These are phyloP conservation scores for Histomonas meleagridis DNA, from an alignment of 208 protist genomes.

Conservation along the genomic window DNA sequence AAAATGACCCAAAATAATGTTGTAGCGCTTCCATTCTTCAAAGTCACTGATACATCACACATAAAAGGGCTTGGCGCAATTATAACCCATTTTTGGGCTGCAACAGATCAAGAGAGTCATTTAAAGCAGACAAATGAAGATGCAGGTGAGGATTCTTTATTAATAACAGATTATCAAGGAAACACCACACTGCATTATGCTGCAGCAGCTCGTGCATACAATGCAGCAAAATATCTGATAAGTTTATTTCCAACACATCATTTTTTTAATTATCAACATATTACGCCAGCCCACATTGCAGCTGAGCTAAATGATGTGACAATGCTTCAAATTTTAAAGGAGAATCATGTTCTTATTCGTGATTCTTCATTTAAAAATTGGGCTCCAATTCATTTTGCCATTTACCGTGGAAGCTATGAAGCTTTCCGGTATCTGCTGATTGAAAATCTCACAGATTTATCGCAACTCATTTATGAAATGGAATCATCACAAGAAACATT, in stretches of 20 bases:
- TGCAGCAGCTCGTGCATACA: neutral
- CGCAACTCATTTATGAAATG: neutral
- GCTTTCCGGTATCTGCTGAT: neutral
- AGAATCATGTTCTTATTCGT: neutral
- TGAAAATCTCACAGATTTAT: neutral
- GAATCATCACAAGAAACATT: neutral
- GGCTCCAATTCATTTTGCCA: neutral
- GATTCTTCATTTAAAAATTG: neutral
- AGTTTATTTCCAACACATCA: neutral
- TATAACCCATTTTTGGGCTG: too few species aligned
- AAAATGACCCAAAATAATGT: too few species aligned
- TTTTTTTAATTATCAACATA: neutral
- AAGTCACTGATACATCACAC: too few species aligned
- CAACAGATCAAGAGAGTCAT: too few species aligned
- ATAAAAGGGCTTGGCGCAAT: too few species aligned
- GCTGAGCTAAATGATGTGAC: neutral
- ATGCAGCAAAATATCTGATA: neutral
- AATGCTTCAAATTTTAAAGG: neutral
- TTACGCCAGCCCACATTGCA: neutral
- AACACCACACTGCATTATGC: slow-evolving; percentile 16
- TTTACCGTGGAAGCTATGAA: neutral
- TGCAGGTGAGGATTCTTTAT: neutral
- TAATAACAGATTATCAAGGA: neutral
- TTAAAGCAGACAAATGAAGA: too few species aligned
- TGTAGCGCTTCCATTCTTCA: too few species aligned